Base-by-base conservation (phyloP, 2,329 filamentous ascomycete species). In the Stachybotrys chartarum region DNA sequence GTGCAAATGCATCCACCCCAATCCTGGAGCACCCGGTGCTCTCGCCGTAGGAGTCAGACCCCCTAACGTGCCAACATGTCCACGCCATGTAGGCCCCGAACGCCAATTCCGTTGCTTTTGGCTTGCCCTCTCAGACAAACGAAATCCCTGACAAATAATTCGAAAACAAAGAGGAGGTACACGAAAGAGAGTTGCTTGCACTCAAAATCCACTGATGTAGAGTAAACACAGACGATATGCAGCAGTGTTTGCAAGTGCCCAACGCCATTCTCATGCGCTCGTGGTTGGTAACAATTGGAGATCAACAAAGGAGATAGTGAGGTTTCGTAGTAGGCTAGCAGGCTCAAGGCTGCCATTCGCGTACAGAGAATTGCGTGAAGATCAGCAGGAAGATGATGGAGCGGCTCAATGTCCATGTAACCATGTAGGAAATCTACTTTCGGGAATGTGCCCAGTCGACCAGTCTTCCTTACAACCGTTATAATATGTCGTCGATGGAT, bases 401-500 rank as follows among this genome's bases (percentile, higher is more conserved):
- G 24, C 24, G 24, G 24, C 24, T 24, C 24, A 4, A 24, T 24
- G 4, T 24, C 24, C 3, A 24, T 24, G 24, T 24, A 24, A 24
- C 24, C 24, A 24, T 24, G 24, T 24, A 24, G 24, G 24, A 24
- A 24, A 24, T 24, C 24, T 24, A 4, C 24, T 24, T 24, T 4
- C 24, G 4, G 24, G 24, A 24, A 24, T 24, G 24, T 24, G 24
- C 24, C 24, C 24, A 10, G 6, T 48, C 10, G 6, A 17, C 2
- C 10, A 17, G 10, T 3, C 16, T 14, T 48, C 3, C n/a, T 35
- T 12, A 12, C 2, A 8, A 11, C 10, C 17, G 10, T 76, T 78
- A 91, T 70, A 92, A 75, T 53, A 91, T 76, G 64, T 91, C 88
- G 67, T 90, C 86, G 64, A 93, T 93, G 56, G 86, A 91, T 55